Base-by-base conservation (phyloP, 805 yeast species). In the Ogataea siamensis region DNA sequence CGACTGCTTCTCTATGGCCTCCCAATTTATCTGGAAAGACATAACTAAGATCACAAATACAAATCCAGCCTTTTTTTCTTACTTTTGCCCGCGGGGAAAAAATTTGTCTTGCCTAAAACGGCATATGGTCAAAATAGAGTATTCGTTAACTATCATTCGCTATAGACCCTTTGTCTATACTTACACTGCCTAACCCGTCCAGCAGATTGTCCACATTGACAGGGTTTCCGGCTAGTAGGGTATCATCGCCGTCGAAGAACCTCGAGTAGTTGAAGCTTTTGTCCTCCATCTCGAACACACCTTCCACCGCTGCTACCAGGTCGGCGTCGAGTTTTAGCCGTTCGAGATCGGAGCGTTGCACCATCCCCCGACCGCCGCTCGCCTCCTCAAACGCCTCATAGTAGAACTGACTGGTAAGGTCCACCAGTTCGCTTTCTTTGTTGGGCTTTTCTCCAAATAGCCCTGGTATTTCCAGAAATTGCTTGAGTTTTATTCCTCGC, bases 1-100 rank as follows among this genome's bases (percentile, higher is more conserved):
- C 21, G 80, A 71, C 34, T 78, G 80, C 40, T 79, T 71, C 47
- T 85, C 87, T 27, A 86, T 69, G 7, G 85, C 71, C 44, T 74
- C 72, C 95, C 95, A 86, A 60, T 81, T 76, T 46, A 85, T 80
- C 44, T 80, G 75, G 54, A 87, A 84, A 6, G 93, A 83, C 94
- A 85, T 85, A 8, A 20, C 17, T 28, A 22, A 20, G 39, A 32
- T 25, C 18, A 25, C 31, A 31, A 5, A 18, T 21, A 38, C 15
- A 38, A 38, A 27, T 11, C 23, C 32, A 25, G 40, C 35, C 30
- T 29, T 37, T 36, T 28, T 25, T 35, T n/a, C n/a, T n/a, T n/a
- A n/a, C n/a, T n/a, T 36, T 32, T 18, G 40, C 40, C 40, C 40
- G 34, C 34, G 40, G 31, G 32, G 28, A 25, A 34, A 37, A 25